Conservation (phyloP, 805 yeast species). For the Huiozyma sinensis region DNA sequence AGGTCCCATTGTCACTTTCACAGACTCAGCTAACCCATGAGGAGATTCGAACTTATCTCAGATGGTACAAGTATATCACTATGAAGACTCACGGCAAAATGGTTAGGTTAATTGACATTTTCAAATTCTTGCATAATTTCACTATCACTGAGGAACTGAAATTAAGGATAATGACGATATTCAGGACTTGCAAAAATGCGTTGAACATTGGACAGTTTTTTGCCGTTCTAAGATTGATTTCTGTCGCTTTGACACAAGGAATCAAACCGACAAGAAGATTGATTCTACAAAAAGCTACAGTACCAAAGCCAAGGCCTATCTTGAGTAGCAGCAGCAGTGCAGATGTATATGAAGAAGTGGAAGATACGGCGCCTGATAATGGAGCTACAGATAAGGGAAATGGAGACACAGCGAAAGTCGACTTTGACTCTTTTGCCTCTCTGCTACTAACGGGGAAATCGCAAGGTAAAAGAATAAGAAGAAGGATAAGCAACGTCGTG, state of each 20-base stretch:
- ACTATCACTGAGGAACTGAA: slow-evolving; percentile 44
- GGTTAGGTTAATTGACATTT: slow-evolving; percentile 67
- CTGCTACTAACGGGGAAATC: slow-evolving; percentile 74
- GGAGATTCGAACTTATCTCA: slow-evolving; percentile 74
- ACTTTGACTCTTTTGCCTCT: slow-evolving; percentile 77
- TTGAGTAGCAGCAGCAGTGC: slow-evolving; percentile 47
- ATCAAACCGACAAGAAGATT: slow-evolving; percentile 42
- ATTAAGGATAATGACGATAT: slow-evolving; percentile 40
- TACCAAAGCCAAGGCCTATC: slow-evolving; percentile 75
- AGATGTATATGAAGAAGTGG: slow-evolving; percentile 36
- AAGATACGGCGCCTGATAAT: slow-evolving; percentile 15
- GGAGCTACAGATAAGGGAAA: slow-evolving; percentile 6
- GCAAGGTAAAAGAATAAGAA: slow-evolving; percentile 34
- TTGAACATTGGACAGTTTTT: slow-evolving; percentile 86
- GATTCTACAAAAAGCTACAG: slow-evolving; percentile 46
- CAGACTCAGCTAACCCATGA: slow-evolving; percentile 60
- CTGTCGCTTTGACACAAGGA: slow-evolving; percentile 51
- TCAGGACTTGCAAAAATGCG: slow-evolving; percentile 40
- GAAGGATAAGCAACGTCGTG: slow-evolving; percentile 23
- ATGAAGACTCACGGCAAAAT: slow-evolving; percentile 58
- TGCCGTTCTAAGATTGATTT: slow-evolving; percentile 68
- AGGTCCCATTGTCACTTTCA: slow-evolving; percentile 54
- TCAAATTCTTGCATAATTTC: slow-evolving; percentile 67
- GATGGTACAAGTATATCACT: slow-evolving; percentile 87
- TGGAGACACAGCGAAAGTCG: slow-evolving; percentile 36